Evolutionary conservation across 768 basidiomycete species (phyloP).

Genomic region (Boletus sp.): DNA sequence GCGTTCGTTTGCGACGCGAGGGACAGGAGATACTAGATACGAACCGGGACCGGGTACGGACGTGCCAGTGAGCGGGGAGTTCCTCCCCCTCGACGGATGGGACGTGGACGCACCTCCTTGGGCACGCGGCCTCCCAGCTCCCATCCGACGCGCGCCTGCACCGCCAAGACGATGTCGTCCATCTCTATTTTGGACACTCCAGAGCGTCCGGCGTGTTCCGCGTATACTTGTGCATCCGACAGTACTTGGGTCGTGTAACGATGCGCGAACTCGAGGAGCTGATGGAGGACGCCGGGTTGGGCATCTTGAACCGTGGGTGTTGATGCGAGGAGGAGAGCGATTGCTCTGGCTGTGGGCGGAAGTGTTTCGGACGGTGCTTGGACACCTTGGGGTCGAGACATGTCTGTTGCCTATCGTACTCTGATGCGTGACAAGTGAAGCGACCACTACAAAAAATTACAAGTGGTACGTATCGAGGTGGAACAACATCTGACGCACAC

Average conservation of each 20-base stretch:
- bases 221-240: conserved; percentile 83
- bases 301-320: conserved; percentile 84
- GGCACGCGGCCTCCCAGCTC: conserved; percentile 87
- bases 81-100: neutral
- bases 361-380: conserved; percentile 55
- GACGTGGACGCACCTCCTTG: conserved; percentile 63
- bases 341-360: conserved; percentile 82
- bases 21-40: conserved; percentile 65
- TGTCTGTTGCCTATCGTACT: conserved; percentile 10
- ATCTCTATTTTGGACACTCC: conserved; percentile 68
- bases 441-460: conserved; percentile 14
- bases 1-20: conserved; percentile 84
- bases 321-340: conserved; percentile 79
- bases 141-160: conserved; percentile 90
- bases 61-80: neutral
- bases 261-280: conserved; percentile 84
- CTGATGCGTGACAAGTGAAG: neutral
- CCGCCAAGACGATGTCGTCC: conserved; percentile 78
- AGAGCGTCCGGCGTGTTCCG: conserved; percentile 77
- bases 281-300: conserved; percentile 83
- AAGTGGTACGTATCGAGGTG: neutral
- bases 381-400: conserved; percentile 40
- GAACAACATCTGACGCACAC: conserved; percentile 2
- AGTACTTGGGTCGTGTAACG: conserved; percentile 81
- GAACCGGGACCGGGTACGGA: too few species aligned